A percentile compares a stretch with the other conserved stretches of the same genome.
Conservation (phyloP, 2,329 filamentous ascomycete species). For the Talaromyces sp. region DNA sequence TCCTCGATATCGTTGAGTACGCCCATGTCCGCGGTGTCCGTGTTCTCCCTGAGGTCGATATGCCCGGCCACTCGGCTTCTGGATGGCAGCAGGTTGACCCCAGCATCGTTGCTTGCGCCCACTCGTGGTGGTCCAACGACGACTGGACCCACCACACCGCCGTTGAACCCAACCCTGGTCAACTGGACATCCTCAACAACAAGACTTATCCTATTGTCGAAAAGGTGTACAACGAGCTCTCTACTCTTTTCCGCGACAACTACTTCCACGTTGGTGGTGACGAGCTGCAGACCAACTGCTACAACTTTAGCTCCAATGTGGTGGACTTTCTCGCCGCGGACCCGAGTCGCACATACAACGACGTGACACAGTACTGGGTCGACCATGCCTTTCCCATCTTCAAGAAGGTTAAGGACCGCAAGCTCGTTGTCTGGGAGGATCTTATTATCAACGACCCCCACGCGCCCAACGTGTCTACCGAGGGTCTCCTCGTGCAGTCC, state of each 20-base stretch:
- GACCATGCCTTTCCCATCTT: constrained; percentile 51
- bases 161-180: constrained; percentile 54
- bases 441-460: constrained; percentile 43
- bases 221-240: constrained; percentile 53
- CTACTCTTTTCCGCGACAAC: constrained; percentile 47
- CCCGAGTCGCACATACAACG: constrained; percentile 47
- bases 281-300: constrained; percentile 53
- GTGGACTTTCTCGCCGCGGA: constrained; percentile 49
- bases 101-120: constrained; percentile 51
- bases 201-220: constrained; percentile 52
- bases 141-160: constrained; percentile 51
- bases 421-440: constrained; percentile 57
- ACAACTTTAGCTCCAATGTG: constrained; percentile 52
- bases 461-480: constrained; percentile 46
- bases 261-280: constrained; percentile 56
- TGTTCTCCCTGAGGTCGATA: constrained; percentile 59
- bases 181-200: constrained; percentile 53
- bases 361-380: constrained; percentile 53
- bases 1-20: constrained; percentile 46
- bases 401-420: constrained; percentile 38
- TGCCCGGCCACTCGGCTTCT: constrained; percentile 55
- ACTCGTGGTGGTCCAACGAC: constrained; percentile 61
- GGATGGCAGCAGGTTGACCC: constrained; percentile 56
- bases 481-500: constrained; percentile 48
- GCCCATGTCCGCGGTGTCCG: constrained; percentile 54